phyloP scores from a whole-genome alignment of 768 basidiomycete species.

The Psilocybe cubensis region DNA sequence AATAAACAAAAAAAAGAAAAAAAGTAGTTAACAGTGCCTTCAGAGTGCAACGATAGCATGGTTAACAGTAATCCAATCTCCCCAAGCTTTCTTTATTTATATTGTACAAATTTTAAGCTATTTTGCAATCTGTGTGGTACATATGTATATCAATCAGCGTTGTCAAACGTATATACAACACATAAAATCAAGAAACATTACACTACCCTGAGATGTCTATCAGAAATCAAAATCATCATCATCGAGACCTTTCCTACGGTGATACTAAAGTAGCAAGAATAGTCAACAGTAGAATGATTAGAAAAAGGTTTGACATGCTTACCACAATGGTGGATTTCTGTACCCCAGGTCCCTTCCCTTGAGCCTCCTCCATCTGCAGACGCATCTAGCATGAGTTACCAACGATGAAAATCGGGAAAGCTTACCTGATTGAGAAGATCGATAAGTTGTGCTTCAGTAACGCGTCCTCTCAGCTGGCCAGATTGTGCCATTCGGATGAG shows the following conservation, averaged over 20 bases:
- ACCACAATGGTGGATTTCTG: conserved; percentile 68
- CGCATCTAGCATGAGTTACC: not conserved
- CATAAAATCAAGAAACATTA: not conserved
- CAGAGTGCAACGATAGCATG: no score
- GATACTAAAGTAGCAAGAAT: no score
- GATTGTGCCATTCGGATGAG: conserved; percentile 82
- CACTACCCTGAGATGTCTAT: not conserved
- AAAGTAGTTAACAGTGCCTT: no score
- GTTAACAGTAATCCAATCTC: no score
- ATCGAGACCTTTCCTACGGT: conserved; percentile 67
- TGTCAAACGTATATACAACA: not conserved
- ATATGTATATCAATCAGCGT: not conserved
- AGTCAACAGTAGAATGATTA: no score
- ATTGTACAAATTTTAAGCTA: not conserved
- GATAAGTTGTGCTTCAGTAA: conserved; percentile 83
- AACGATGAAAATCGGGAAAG: not conserved
- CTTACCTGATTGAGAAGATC: conserved; percentile 85
- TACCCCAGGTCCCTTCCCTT: conserved; percentile 45
- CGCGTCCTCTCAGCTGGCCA: conserved; percentile 77
- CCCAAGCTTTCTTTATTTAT: not conserved
- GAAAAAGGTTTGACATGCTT: no score
- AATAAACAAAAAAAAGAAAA: no score
- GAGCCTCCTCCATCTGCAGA: conserved; percentile 33
- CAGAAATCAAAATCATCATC: conserved; percentile 66
- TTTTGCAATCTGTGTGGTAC: not conserved